phyloP scores from a whole-genome alignment of 2,329 filamentous ascomycete species.

The Diaporthe eres region DNA sequence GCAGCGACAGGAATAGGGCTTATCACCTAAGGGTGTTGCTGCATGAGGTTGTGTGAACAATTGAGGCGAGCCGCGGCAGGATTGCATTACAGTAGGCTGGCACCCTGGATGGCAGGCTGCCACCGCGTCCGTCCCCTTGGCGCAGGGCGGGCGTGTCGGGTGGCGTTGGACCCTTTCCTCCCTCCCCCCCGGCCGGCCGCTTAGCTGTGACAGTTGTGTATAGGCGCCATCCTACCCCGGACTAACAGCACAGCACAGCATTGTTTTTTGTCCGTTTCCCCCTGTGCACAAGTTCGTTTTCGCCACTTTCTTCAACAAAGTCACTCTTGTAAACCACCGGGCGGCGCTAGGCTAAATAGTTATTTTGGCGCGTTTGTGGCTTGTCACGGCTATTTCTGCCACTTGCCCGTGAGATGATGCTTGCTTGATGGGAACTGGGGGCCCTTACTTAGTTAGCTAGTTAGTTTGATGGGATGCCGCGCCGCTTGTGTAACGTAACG shows the following conservation, averaged over 20 bases:
- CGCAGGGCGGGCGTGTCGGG: background rate
- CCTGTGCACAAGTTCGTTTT: background rate
- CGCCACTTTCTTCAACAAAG: slow-evolving; percentile 1
- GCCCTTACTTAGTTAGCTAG: background rate
- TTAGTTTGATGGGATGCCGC: background rate
- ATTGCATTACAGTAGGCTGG: slow-evolving; percentile 13
- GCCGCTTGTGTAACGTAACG: slow-evolving; percentile 10
- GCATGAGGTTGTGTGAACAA: background rate
- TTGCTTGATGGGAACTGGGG: background rate
- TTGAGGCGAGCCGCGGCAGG: slow-evolving; percentile 6
- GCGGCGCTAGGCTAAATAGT: slow-evolving; percentile 3
- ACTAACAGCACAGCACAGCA: no score
- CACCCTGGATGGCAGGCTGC: background rate
- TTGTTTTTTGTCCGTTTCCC: background rate
- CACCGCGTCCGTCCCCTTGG: background rate
- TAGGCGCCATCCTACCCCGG: background rate
- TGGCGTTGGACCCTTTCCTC: background rate
- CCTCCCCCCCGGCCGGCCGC: background rate
- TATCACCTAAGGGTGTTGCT: background rate
- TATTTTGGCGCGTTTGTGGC: background rate
- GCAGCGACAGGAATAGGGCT: background rate
- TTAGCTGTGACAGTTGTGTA: background rate
- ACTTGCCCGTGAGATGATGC: background rate
- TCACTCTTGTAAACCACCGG: background rate
- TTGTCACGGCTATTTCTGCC: background rate